Percentiles rank a stretch among this genome's conserved stretches.
Evolutionary conservation across 2,329 filamentous ascomycete species (phyloP).

Genomic region (Aspergillus ustus): DNA sequence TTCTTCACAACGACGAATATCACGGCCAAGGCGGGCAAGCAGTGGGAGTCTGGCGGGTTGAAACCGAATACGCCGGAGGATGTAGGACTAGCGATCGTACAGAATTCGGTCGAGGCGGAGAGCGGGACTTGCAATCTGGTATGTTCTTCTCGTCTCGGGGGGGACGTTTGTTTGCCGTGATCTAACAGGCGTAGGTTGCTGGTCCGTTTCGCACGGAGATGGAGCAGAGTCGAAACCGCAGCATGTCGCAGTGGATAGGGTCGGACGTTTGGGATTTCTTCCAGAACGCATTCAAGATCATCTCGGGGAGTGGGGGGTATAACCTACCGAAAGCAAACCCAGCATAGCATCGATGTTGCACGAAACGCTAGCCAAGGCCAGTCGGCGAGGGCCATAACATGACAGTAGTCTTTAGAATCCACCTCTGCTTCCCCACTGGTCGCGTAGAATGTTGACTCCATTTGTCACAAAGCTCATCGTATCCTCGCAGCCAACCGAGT

Average conservation of each 20-base stretch:
- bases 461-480: no score
- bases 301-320: slow-evolving; percentile 5
- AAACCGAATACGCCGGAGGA: slow-evolving; percentile 49
- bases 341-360: background rate
- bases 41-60: slow-evolving; percentile 46
- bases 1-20: slow-evolving; percentile 55
- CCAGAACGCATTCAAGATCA: slow-evolving; percentile 4
- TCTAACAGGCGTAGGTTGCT: background rate
- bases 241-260: slow-evolving; percentile 4
- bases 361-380: background rate
- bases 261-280: background rate
- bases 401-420: no score
- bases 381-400: background rate
- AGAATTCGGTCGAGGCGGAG: slow-evolving; percentile 40
- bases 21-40: slow-evolving; percentile 43
- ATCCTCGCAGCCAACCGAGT: no score
- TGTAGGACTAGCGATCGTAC: slow-evolving; percentile 49
- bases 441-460: no score
- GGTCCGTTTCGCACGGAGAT: slow-evolving; percentile 5
- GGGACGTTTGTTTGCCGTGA: background rate
- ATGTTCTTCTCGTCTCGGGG: background rate
- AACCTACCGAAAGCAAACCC: background rate
- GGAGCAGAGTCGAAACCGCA: background rate
- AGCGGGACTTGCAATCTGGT: slow-evolving; percentile 36
- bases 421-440: no score